Percentiles rank a stretch among this genome's conserved stretches.
phyloP scores from a whole-genome alignment of 2,329 filamentous ascomycete genomes.

The Aspergillus flavus region DNA sequence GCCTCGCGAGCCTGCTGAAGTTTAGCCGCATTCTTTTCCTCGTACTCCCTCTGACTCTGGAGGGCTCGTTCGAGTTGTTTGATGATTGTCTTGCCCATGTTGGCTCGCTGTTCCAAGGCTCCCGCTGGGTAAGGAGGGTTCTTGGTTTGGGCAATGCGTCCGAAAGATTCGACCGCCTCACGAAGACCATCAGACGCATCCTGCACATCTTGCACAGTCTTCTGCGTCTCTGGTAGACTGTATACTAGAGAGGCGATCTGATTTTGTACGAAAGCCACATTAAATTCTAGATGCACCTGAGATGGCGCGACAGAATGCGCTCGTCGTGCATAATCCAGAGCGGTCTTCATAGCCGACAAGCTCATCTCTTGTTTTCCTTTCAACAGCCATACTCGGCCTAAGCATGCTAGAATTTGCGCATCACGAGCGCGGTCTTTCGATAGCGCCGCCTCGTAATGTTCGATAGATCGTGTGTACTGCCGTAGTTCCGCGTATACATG shows the following conservation, averaged over 20 bases:
- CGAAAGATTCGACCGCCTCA: constrained; percentile 74
- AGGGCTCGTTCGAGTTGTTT: constrained; percentile 87
- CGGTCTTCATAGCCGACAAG: constrained; percentile 63
- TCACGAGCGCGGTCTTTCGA: constrained; percentile 79
- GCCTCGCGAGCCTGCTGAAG: constrained; percentile 77
- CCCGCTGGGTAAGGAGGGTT: constrained; percentile 84
- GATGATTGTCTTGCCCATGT: constrained; percentile 95
- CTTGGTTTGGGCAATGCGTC: constrained; percentile 61
- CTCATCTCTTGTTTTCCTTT: constrained; percentile 72
- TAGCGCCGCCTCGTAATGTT: constrained; percentile 86
- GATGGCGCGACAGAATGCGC: constrained; percentile 78
- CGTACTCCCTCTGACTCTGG: constrained; percentile 84
- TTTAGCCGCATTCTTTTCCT: constrained; percentile 88
- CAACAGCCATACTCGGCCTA: constrained; percentile 84
- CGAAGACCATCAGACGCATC: constrained; percentile 79
- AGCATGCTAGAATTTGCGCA: constrained; percentile 76
- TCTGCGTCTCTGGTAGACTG: constrained; percentile 71
- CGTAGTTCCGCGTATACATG: constrained; percentile 89
- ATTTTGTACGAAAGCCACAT: constrained; percentile 95
- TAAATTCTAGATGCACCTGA: constrained; percentile 92
- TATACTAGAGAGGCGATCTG: constrained; percentile 85
- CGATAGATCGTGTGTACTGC: constrained; percentile 88
- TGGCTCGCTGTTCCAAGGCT: constrained; percentile 91
- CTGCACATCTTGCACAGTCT: constrained; percentile 78
- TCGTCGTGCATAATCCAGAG: constrained; percentile 64